Evolutionary conservation across 345 rosid genomes (phyloP), one percentile per base, ranked within the genome.

Genomic region (Alliaria petiolata): DNA sequence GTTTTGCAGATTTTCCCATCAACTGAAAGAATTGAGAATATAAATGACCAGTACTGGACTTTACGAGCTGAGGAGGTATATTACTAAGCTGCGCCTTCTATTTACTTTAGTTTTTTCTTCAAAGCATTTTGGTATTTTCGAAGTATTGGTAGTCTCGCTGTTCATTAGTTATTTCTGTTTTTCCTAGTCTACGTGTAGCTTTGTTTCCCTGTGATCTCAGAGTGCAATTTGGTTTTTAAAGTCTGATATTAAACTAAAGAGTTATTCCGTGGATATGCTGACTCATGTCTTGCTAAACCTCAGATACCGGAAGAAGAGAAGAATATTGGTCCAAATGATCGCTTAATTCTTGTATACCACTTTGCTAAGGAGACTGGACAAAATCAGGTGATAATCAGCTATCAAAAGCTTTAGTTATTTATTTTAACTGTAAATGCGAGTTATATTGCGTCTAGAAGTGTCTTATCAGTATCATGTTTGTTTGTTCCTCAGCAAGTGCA

Each of bases 1-100:
- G 52, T 22, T 31, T 69, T 82, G 64, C 91, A 93, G 98, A 87
- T 87, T 43, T 93, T 90, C 80, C 91, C 96, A n/a, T 79, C 84
- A 25, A 74, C 67, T 78, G 98, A 93, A 76, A 89, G 77, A 79
- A 93, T 93, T 60, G 98, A 93, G 83, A 93, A 87, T 70, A 93
- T 93, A 65, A 91, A 91, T 86, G 98, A 93, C 70, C 96, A 91
- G 75, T 93, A 91, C 76, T 93, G 97, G 98, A 93, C 97, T 34
- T 69, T 93, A 45, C 92, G 98, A 93, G n/a, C n/a, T n/a, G n/a
- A n/a, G n/a, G n/a, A n/a, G 98, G 98, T 75, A 79, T 70, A 74
- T 80, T 22, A 15, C 38, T 5, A 39, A 30, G 58, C 40, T 61
- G 52, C 47, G 40, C 61, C 46, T 76, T 30, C 36, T 35, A 17